These are phyloP conservation scores for Agrostemma githago DNA, from an alignment of 148 eudicot species.

Conservation along the genomic window DNA sequence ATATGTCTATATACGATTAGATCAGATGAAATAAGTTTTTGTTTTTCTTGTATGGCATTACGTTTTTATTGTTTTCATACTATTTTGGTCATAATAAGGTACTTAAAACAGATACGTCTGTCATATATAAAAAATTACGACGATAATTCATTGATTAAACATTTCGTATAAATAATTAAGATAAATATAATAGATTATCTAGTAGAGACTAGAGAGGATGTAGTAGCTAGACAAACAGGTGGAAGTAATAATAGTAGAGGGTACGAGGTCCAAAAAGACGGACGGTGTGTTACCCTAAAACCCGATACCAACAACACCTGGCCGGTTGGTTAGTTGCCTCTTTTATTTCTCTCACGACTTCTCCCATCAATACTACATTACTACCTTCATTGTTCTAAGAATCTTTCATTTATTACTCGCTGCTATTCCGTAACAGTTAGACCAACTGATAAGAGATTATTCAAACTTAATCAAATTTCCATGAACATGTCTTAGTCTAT, in stretches of 20 bases:
- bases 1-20: no score
- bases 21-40: no score
- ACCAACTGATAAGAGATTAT: no score
- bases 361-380: background rate
- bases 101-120: no score
- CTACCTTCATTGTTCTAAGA: background rate
- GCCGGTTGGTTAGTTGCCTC: background rate
- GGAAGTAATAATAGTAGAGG: background rate
- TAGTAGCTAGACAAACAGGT: constrained; percentile 5
- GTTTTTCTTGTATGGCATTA: no score
- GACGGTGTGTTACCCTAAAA: background rate
- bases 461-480: no score
- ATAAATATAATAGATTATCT: background rate
- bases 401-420: background rate
- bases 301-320: constrained; percentile 11
- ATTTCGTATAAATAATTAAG: no score
- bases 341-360: background rate
- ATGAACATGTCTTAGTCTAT: no score
- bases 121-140: no score
- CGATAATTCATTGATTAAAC: no score
- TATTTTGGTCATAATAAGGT: no score
- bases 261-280: constrained; percentile 12
- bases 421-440: background rate
- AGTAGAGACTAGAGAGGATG: background rate
- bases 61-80: no score